Base-by-base conservation (phyloP, 176 grass and related monocot genomes). In the Oryza meridionalis region DNA sequence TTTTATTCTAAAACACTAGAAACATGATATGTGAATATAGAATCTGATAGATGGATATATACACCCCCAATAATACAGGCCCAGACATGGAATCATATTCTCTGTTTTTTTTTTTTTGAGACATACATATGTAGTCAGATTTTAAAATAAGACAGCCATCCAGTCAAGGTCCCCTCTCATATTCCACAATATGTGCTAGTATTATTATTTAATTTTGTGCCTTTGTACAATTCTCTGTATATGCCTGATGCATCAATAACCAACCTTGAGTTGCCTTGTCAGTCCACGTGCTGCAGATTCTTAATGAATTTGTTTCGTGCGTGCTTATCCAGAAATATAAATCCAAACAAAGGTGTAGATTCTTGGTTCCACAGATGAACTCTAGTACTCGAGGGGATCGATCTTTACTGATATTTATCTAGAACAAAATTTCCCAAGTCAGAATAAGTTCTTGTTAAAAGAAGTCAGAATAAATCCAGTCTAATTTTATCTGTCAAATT, bases 81-180 rank as follows among this genome's bases (percentile, higher is more conserved):
- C 16, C 59, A 15, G 38, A 11, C 15, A 19, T 46, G 38, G 78
- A 67, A 84, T 69, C 73, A 5, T 44, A 42, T 77, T 84, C 73
- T 14, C 19, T 59, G 0, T 40, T 40, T 37, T 40, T 37, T 76
- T 55, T 55, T 55, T 58, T 55, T 77, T 26, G 19, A 24, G 58
- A 62, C 42, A 84, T 42, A 7, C 31, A 37, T 65, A 22, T 69
- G 29, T n/a, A 27, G 9, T 65, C 2, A 80, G 40, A 11, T 66
- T 33, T 19, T 29, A 0, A 27, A 72, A 2, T 5, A 3, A n/a
- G 51, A 61, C 17, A 61, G 1, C 55, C 21, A 61, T 22, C 55
- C 4, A 9, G 42, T 11, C 44, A 38, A 55, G 3, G 22, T 37
- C 29, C 11, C 16, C 2, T 16, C 32, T 11, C 4, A 53, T 3